Evolutionary conservation across 768 basidiomycete species (phyloP).

Genomic region (Hericium alpestre): DNA sequence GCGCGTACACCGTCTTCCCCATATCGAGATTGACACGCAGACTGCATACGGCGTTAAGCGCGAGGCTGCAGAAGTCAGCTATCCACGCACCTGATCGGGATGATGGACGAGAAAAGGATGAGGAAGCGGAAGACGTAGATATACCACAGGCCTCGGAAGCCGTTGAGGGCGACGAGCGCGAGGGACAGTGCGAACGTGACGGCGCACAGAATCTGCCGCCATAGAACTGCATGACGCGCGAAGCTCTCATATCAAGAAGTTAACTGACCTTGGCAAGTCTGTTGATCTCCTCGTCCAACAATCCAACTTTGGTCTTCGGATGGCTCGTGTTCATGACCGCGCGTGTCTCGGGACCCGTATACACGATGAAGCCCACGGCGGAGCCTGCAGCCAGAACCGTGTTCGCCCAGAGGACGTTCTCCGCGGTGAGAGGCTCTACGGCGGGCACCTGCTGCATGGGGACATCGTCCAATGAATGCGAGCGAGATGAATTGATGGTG

Average conservation of each 20-base stretch:
- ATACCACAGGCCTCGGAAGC: conserved; percentile 92
- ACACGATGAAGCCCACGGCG: conserved; percentile 86
- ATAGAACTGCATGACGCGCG: no score
- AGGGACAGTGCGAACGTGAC: conserved; percentile 90
- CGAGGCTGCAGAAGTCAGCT: not conserved
- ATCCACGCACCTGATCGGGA: conserved; percentile 81
- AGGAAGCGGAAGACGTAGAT: conserved; percentile 94
- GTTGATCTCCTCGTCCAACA: conserved; percentile 91
- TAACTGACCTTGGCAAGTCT: conserved; percentile 76
- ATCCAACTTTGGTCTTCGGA: conserved; percentile 87
- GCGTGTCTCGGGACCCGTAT: conserved; percentile 89
- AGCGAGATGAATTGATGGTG: conserved; percentile 49
- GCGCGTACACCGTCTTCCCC: conserved; percentile 97
- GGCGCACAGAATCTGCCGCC: conserved; percentile 73
- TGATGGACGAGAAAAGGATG: conserved; percentile 97
- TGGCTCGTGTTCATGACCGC: conserved; percentile 99
- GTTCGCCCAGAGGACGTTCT: conserved; percentile 95
- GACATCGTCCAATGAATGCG: conserved; percentile 23
- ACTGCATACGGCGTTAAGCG: conserved; percentile 32
- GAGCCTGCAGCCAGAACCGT: conserved; percentile 94
- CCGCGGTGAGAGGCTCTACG: conserved; percentile 82
- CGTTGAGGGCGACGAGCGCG: conserved; percentile 88
- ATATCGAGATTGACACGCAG: conserved; percentile 98
- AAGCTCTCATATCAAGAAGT: not conserved
- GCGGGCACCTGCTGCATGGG: conserved; percentile 31